Percentiles rank a stretch among this genome's conserved stretches.
Evolutionary conservation across 805 yeast genomes (phyloP).

Genomic region (Spathaspora gorwiae): DNA sequence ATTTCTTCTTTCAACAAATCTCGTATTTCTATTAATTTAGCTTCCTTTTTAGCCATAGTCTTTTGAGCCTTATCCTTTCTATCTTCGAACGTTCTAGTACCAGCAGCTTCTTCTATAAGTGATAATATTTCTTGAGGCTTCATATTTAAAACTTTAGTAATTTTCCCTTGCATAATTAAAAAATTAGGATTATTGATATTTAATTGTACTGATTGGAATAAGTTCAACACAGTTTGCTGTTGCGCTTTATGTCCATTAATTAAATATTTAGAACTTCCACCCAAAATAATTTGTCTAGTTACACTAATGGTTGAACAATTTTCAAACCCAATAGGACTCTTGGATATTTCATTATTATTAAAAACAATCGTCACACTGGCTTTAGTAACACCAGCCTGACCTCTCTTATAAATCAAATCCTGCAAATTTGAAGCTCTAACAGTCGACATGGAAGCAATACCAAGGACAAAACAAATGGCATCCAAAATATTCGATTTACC

Average conservation of each 20-base stretch:
- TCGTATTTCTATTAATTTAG: slow-evolving; percentile 74
- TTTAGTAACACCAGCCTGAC: slow-evolving; percentile 96
- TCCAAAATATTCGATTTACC: slow-evolving; percentile 96
- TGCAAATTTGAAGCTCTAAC: slow-evolving; percentile 91
- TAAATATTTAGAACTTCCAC: slow-evolving; percentile 87
- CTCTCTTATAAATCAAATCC: slow-evolving; percentile 92
- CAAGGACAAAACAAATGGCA: slow-evolving; percentile 97
- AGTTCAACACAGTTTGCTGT: slow-evolving; percentile 82
- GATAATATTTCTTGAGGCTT: slow-evolving; percentile 86
- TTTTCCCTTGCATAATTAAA: slow-evolving; percentile 97
- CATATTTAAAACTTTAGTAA: slow-evolving; percentile 96
- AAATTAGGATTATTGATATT: slow-evolving; percentile 97
- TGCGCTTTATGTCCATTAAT: slow-evolving; percentile 96
- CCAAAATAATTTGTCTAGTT: slow-evolving; percentile 84
- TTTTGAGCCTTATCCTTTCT: slow-evolving; percentile 87
- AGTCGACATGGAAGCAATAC: slow-evolving; percentile 90
- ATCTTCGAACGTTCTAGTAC: slow-evolving; percentile 93
- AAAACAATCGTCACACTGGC: slow-evolving; percentile 96
- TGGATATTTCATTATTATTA: slow-evolving; percentile 71
- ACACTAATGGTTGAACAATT: slow-evolving; percentile 75
- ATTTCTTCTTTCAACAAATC: slow-evolving; percentile 77
- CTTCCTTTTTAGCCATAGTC: slow-evolving; percentile 87
- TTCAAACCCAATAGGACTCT: slow-evolving; percentile 86
- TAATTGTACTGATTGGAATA: slow-evolving; percentile 91
- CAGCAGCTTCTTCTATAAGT: slow-evolving; percentile 96